Evolutionary conservation across 768 basidiomycete species (phyloP), one percentile per base, ranked within the genome.

Genomic region (Suillus hirtellus): DNA sequence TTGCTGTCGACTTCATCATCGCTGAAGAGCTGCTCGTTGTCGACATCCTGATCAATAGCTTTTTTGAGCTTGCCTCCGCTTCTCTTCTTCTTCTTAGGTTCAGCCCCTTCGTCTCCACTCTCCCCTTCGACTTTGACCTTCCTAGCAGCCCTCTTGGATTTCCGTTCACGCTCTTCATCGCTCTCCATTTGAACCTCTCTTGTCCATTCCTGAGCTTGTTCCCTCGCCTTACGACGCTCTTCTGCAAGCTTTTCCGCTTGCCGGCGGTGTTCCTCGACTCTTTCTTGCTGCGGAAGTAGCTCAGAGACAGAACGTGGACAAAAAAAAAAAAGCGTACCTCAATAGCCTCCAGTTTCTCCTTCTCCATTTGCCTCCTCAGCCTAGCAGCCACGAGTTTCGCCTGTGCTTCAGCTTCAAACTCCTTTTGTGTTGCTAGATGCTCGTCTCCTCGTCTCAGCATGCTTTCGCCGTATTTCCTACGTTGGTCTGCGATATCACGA

Each of bases 391-490:
- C 91, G 2, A 95, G 79, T 71, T 86, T 87, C 5, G 89, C 87
- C 55, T 88, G 83, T 0, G 82, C 81, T 71, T 95, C 90, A 0
- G 76, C 79, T 72, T 96, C 95, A 68, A 86, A 83, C 62, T 87
- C 84, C 60, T 83, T 79, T 72, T 96, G 95, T 19, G 83, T 79
- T 4, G 82, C 76, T 27, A 94, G 78, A 70, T 96, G 94, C 47
- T 92, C 93, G 12, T 92, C 90, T 2, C 87, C 89, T 59, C 88
- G 88, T 61, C 92, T 83, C 60, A 96, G 73, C 82, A 99, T 88
- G 69, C 84, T 89, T 65, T 93, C 90, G 14, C 95, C 95, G 69
- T 98, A 99, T 73, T 90, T 90, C 44, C 88, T 84, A 50, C 97
- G 87, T 68, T 96, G 91, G 67, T 95, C 90, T 0, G 95, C 94